phyloP scores from a whole-genome alignment of 176 grass and related monocot genomes.

The Zizania latifolia region DNA sequence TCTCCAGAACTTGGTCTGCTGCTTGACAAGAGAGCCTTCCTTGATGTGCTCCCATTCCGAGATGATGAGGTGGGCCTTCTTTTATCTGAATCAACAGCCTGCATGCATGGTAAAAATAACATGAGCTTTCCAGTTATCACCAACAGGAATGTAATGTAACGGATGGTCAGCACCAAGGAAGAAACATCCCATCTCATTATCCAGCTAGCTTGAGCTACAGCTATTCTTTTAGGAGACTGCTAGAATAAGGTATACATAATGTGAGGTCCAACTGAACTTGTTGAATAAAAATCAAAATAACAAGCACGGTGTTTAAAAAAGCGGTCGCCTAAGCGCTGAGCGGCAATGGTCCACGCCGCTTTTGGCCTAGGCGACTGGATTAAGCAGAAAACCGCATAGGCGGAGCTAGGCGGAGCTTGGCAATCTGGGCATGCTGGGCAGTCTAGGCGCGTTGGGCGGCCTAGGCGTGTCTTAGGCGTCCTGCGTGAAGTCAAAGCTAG shows the following conservation, averaged over 20 bases:
- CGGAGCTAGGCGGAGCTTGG: too few relatives aligned
- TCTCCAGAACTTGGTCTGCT: slow-evolving; percentile 64
- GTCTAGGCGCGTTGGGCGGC: too few relatives aligned
- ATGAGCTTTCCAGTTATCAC: slow-evolving; percentile 12
- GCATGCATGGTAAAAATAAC: slow-evolving; percentile 12
- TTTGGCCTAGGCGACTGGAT: too few relatives aligned
- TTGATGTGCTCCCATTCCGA: slow-evolving; percentile 63
- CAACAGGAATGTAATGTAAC: background rate
- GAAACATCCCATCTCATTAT: background rate
- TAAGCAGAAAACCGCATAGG: too few relatives aligned
- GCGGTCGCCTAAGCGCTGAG: too few relatives aligned
- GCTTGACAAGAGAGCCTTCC: slow-evolving; percentile 60
- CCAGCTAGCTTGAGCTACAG: background rate
- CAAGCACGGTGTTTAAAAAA: too few relatives aligned
- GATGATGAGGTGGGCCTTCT: slow-evolving; percentile 51
- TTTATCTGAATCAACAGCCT: slow-evolving; percentile 53
- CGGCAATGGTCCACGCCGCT: too few relatives aligned
- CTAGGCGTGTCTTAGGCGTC: too few relatives aligned
- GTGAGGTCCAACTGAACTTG: too few relatives aligned
- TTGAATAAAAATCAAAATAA: too few relatives aligned
- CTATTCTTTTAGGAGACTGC: background rate
- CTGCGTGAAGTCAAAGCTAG: too few relatives aligned
- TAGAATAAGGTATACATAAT: background rate
- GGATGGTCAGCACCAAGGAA: background rate
- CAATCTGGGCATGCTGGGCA: too few relatives aligned